Base-by-base conservation (phyloP, 305 asterid species). In the Fraxinus xanthoxyloides region DNA sequence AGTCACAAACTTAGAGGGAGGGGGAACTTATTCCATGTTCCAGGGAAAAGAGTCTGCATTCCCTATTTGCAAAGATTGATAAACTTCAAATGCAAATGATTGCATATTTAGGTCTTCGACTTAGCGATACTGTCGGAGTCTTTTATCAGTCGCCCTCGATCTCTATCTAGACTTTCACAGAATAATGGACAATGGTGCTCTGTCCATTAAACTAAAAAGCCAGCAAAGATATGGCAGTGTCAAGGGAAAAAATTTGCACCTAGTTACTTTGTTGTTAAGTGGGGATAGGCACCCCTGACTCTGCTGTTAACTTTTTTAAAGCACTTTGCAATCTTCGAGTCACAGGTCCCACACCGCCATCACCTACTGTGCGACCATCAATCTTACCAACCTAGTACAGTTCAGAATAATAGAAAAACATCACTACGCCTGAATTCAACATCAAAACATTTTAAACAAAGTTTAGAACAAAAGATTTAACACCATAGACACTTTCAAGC, bases 231-330 rank as follows among this genome's bases (percentile, higher is more conserved):
- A 51, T 51, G 63, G 63, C 9, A 1, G 63, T n/a, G 24, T 54
- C n/a, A 28, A 65, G 36, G 73, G 73, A 31, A 31, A 69, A 10
- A 0, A 13, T 30, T 72, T 8, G 13, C 26, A 72, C 76, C 46
- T 72, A 9, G 23, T 72, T 19, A 81, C 75, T 46, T 35, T 81
- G 87, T 54, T 80, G 82, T 87, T 91, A 88, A 32, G 91, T 92
- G 59, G 98, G 98, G 85, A 94, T 93, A 72, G 92, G 88, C 75
- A 94, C 94, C 67, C 98, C 98, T 19, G 89, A 75, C 72, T 88
- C 97, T 48, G 89, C 87, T 34, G 89, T 85, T 86, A 93, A 83
- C 30, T 81, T 90, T 79, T 73, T 85, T 76, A 84, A 94, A 83
- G 90, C 92, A 76, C 72, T 81, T 85, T 92, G 97, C 83, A 94